These are phyloP conservation scores for Ambrosiella xylebori DNA, from an alignment of 2,329 filamentous ascomycete genomes.

Conservation along the genomic window DNA sequence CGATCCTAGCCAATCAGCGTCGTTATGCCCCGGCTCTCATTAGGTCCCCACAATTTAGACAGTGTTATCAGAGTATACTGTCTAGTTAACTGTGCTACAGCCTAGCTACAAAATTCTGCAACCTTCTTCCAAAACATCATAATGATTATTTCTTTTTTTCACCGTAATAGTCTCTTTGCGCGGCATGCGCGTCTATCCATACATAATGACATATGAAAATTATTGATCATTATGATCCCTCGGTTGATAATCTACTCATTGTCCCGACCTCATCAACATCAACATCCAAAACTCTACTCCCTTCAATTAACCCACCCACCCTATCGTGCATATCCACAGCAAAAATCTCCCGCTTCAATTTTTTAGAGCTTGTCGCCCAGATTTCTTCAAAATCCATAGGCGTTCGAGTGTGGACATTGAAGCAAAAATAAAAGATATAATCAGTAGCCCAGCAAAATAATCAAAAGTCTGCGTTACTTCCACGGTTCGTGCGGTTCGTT, in stretches of 20 bases:
- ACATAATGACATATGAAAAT: neutral
- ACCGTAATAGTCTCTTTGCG: too few species aligned
- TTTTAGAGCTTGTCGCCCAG: slow-evolving; percentile 14
- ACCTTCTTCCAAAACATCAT: neutral
- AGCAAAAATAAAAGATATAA: slow-evolving; percentile 35
- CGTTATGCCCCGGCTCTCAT: neutral
- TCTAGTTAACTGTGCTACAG: neutral
- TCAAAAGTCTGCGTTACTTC: slow-evolving; percentile 12
- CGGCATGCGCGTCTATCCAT: too few species aligned
- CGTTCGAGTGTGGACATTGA: slow-evolving; percentile 48
- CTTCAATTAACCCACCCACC: neutral
- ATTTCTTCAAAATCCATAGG: slow-evolving; percentile 2
- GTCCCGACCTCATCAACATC: neutral
- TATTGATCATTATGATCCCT: neutral
- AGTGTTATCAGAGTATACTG: neutral
- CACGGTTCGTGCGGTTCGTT: slow-evolving; percentile 12
- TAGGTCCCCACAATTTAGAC: neutral
- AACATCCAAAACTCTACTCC: neutral
- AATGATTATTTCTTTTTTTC: neutral
- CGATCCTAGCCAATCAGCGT: neutral
- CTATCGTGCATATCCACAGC: neutral
- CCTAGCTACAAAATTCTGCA: neutral
- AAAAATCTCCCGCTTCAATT: slow-evolving; percentile 11
- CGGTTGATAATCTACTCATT: neutral
- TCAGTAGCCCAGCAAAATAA: slow-evolving; percentile 10